Evolutionary conservation across 192 early-diverging fungal species (phyloP).

Genomic region (Podila clonocystis): DNA sequence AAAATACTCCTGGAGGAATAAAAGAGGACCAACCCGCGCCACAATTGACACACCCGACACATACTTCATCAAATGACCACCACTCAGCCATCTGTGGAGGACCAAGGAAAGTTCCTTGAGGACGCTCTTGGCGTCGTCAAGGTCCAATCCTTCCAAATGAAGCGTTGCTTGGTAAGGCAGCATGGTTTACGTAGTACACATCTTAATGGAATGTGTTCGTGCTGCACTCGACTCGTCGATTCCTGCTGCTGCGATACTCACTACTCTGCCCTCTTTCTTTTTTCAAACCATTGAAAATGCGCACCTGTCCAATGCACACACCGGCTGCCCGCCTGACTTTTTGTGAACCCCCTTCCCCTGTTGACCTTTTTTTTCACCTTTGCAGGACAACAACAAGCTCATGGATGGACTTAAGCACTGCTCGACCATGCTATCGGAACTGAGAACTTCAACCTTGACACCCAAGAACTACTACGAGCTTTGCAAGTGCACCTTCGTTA

Average conservation of each 20-base stretch:
- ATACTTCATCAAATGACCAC: slow-evolving; percentile 30
- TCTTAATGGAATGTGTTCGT: too few relatives aligned
- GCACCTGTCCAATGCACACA: not conserved
- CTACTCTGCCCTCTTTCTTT: not conserved
- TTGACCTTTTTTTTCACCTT: not conserved
- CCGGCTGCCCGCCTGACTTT: not conserved
- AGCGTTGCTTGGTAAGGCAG: slow-evolving; percentile 83
- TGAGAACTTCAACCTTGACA: slow-evolving; percentile 92
- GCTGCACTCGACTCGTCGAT: not conserved
- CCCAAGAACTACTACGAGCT: slow-evolving; percentile 99
- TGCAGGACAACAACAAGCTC: slow-evolving; percentile 85
- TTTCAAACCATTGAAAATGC: not conserved
- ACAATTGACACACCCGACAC: not conserved
- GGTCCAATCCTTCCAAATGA: slow-evolving; percentile 95
- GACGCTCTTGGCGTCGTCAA: slow-evolving; percentile 94
- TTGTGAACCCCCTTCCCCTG: not conserved
- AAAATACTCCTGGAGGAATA: not conserved
- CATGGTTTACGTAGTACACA: not conserved
- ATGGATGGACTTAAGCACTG: slow-evolving; percentile 99
- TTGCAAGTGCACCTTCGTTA: slow-evolving; percentile 66
- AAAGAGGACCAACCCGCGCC: not conserved
- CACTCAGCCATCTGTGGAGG: slow-evolving; percentile 66
- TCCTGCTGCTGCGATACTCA: not conserved
- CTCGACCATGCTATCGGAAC: slow-evolving; percentile 97
- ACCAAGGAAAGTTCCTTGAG: slow-evolving; percentile 92